Percentiles rank a stretch among this genome's conserved stretches.
phyloP scores from a whole-genome alignment of 2,329 filamentous ascomycete genomes.

The Podosphaera fusca region DNA sequence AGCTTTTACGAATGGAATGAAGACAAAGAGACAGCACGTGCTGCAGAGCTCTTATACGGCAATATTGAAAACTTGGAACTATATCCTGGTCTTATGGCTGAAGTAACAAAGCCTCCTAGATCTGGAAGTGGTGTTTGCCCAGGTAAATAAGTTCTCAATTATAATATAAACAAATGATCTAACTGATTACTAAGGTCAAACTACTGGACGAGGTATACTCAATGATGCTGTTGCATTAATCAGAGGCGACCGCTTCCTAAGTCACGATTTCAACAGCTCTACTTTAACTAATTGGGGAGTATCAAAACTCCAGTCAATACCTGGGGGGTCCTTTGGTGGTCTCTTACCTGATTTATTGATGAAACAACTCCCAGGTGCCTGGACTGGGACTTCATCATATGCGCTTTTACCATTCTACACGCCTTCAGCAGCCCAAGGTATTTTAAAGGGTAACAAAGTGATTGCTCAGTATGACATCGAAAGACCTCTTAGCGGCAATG shows the following conservation, averaged over 20 bases:
- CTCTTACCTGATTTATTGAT: conserved; percentile 23
- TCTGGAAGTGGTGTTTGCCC: conserved; percentile 24
- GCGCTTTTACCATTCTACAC: conserved; percentile 28
- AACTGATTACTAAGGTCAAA: conserved; percentile 14
- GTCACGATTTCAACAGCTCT: conserved; percentile 24
- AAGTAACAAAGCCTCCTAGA: conserved; percentile 29
- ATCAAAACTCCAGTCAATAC: conserved; percentile 18
- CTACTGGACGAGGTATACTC: conserved; percentile 22
- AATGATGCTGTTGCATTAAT: conserved; percentile 25
- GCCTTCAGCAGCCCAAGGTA: conserved; percentile 22
- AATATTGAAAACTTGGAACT: conserved; percentile 30
- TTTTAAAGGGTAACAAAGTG: conserved; percentile 23
- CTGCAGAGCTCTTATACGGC: conserved; percentile 23
- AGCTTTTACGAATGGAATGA: conserved; percentile 29
- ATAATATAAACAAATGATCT: not conserved
- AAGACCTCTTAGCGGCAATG: conserved; percentile 19
- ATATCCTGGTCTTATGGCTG: conserved; percentile 32
- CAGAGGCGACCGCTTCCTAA: conserved; percentile 23
- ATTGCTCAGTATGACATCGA: conserved; percentile 23
- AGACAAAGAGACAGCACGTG: conserved; percentile 23
- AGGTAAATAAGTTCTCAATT: conserved; percentile 2
- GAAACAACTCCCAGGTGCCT: conserved; percentile 23
- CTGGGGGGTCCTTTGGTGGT: conserved; percentile 22
- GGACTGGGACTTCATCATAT: conserved; percentile 25
- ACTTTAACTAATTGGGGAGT: conserved; percentile 27